Conservation (phyloP, 306 rosid species). For the Medicago truncatula region MtrunA17r5.0-ANR NC_053045.1:46637001-46637500, state of each 20-base stretch:
- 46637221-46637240: constrained; percentile 5
- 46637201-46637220: background rate
- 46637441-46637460: constrained; percentile 34
- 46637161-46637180: background rate
- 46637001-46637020: constrained; percentile 61
- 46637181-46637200: background rate
- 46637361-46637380: constrained; percentile 11
- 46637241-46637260: background rate
- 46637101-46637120: constrained; percentile 7
- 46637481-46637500: constrained; percentile 16
- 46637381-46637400: constrained; percentile 14
- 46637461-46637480: constrained; percentile 46
- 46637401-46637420: background rate
- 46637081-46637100: constrained; percentile 30
- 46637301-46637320: background rate
- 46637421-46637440: constrained; percentile 24
- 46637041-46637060: constrained; percentile 10
- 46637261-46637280: background rate
- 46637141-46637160: constrained; percentile 23
- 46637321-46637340: background rate
- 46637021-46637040: constrained; percentile 69
- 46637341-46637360: background rate
- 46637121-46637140: constrained; percentile 19
- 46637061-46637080: constrained; percentile 24
- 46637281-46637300: background rate